Percentiles rank a stretch among this genome's conserved stretches.
phyloP scores from a whole-genome alignment of 2,329 filamentous ascomycete genomes.

The Alternaria ventricosa region DNA sequence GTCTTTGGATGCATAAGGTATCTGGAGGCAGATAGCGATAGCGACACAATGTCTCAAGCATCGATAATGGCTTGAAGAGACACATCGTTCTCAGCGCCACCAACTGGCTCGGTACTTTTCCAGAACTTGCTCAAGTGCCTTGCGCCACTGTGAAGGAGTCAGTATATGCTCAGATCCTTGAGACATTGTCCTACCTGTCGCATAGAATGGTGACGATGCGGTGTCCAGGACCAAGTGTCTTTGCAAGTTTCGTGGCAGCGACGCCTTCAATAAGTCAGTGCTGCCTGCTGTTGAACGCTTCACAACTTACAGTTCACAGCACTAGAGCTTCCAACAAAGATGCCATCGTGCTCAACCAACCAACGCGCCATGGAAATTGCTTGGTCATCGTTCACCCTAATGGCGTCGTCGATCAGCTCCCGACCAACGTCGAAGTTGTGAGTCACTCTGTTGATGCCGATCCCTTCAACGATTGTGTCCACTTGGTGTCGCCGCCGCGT shows the following conservation, averaged over 20 bases:
- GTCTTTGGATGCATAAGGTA: background rate
- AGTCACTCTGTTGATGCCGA: constrained; percentile 94
- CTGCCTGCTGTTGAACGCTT: background rate
- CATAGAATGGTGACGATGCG: constrained; percentile 83
- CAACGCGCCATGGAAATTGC: constrained; percentile 93
- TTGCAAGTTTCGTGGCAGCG: constrained; percentile 73
- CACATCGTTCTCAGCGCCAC: constrained; percentile 54
- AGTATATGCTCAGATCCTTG: constrained; percentile 1
- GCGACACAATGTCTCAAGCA: constrained; percentile 21
- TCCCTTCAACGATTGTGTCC: constrained; percentile 93
- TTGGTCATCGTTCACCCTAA: constrained; percentile 86
- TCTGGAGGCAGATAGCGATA: background rate
- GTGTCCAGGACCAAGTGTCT: constrained; percentile 66
- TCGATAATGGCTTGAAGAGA: constrained; percentile 65
- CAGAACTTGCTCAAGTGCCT: constrained; percentile 86
- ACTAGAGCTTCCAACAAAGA: constrained; percentile 93
- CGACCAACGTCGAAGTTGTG: constrained; percentile 88
- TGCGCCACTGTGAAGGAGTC: constrained; percentile 59
- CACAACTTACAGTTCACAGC: constrained; percentile 81
- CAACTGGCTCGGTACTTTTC: constrained; percentile 73
- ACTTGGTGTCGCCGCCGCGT: constrained; percentile 89
- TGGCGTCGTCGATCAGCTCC: constrained; percentile 86
- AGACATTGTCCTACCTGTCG: constrained; percentile 56
- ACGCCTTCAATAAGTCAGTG: constrained; percentile 54
- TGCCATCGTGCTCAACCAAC: constrained; percentile 93